Base-by-base conservation (phyloP, 805 yeast genomes). In the Candida nanaspora region DNA sequence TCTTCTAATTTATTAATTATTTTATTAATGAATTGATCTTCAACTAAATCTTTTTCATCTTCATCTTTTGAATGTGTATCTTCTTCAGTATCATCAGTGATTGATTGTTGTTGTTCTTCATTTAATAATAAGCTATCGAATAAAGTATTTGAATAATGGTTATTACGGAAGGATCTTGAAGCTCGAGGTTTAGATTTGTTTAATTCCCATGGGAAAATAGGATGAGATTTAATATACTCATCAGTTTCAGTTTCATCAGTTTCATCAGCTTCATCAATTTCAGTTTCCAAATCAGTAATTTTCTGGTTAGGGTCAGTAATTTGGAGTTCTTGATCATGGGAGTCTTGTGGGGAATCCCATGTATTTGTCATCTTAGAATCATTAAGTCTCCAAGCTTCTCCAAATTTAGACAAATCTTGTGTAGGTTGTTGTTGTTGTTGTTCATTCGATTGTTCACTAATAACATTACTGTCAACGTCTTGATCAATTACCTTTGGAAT, bases 171-270 rank as follows among this genome's bases (percentile, higher is more conserved):
- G 3, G 34, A 18, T 31, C 34, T 31, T 6, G 22, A n/a, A 4
- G 22, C 22, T n/a, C 33, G 37, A 8, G 33, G 38, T 33, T 28
- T 34, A 10, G 33, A 5, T 8, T 41, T 31, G 10, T 38, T 27
- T n/a, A 21, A 41, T 41, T 63, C 68, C 66, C 66, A 63, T 23
- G 68, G 68, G 53, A 63, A 63, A 20, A 62, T 56, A 2, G 64
- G 63, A 48, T 62, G 56, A 2, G 50, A 37, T 6, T 37, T 32
- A 13, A 53, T 57, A 40, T 57, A 57, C 13, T 39, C 40, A 31
- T 55, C 56, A 29, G 43, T 37, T 22, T 25, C 41, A 19, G 16
- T 21, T n/a, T 10, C 10, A 6, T 18, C 16, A 29, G 21, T 33
- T 11, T 29, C 39, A 16, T 18, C 30, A 10, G n/a, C 30, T 19